These are phyloP conservation scores for Durotheca rogersii DNA, from an alignment of 495 filamentous ascomycete genomes.

Conservation along the genomic window DNA sequence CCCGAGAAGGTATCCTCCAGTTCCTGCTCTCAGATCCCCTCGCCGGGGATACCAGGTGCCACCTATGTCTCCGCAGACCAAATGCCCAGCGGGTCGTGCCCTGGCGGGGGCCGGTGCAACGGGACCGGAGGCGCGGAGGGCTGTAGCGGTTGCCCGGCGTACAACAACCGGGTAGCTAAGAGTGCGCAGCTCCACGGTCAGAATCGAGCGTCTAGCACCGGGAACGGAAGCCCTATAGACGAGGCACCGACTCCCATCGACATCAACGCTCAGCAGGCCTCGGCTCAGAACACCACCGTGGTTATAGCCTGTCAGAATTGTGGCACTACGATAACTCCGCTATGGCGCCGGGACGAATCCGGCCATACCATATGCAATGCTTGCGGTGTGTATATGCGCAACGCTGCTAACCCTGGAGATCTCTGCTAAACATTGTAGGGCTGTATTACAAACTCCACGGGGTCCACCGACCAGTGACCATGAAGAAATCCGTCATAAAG, in stretches of 20 bases:
- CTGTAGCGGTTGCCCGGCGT: conserved; percentile 93
- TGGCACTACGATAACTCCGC: conserved; percentile 90
- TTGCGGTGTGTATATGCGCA: conserved; percentile 69
- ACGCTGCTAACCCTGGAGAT: background rate
- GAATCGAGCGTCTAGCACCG: conserved; percentile 29
- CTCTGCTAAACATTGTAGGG: conserved; percentile 52
- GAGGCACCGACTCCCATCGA: conserved; percentile 46
- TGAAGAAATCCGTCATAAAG: conserved; percentile 98
- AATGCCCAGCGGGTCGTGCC: conserved; percentile 78
- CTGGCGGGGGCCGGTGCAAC: conserved; percentile 93
- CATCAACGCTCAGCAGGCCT: conserved; percentile 47
- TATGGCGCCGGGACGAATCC: conserved; percentile 93
- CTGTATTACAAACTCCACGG: conserved; percentile 98
- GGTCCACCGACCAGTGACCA: conserved; percentile 84
- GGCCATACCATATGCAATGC: conserved; percentile 99
- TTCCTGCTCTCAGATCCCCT: conserved; percentile 33
- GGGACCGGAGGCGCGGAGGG: conserved; percentile 95
- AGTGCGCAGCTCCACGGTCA: conserved; percentile 64
- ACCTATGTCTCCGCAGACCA: conserved; percentile 77
- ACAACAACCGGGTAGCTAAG: conserved; percentile 94
- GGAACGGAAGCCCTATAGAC: conserved; percentile 32
- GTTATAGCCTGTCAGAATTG: conserved; percentile 97
- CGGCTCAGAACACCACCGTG: conserved; percentile 62
- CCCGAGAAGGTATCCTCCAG: conserved; percentile 39
- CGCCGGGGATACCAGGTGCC: conserved; percentile 56